Evolutionary conservation across 208 protist genomes (phyloP), one percentile per base, ranked within the genome.

Genomic region (Leishmania martiniquensis): DNA sequence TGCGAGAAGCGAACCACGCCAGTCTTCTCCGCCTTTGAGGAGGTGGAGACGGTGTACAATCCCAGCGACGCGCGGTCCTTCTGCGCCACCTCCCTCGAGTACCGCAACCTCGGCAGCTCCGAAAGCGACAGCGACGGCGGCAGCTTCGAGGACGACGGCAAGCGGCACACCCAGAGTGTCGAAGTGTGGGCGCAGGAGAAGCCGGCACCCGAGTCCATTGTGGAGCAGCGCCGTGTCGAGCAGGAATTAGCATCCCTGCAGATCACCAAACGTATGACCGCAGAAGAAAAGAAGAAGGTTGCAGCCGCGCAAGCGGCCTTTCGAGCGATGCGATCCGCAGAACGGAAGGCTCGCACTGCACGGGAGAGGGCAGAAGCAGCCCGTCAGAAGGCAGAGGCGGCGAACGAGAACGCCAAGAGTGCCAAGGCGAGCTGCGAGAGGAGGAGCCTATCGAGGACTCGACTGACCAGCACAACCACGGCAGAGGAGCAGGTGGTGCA

Each of bases 221-320:
- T 72, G 67, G 67, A 72, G 45, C 67, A 3, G 67, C 67, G 45
- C 67, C 45, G 45, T 29, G 67, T 72, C 22, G 29, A 72, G 45
- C 44, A 52, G 45, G 45, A 42, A 29, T 22, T 72, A 49, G 68
- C 25, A 32, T 20, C 44, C 9, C 68, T 54, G 68, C 7, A 7
- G 1, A 9, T 39, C 15, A 42, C 68, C 45, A 72, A 32, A 15
- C 13, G 29, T 15, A 72, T 42, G 68, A 72, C 4, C 22, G n/a
- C 29, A 44, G 44, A 15, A 47, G 65, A 70, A 5, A 42, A 47
- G 42, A 54, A 71, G 66, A 45, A 32, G n/a, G 29, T 71, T 17
- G 45, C 10, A 15, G 39, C 15, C 42, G 66, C 45, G 42, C 66
- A n/a, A 22, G n/a, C 66, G n/a, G 44, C 66, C 66, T 7, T 71